These are phyloP conservation scores for Acephala macrosclerotiorum DNA, from an alignment of 2,329 filamentous ascomycete species.

Conservation along the genomic window DNA sequence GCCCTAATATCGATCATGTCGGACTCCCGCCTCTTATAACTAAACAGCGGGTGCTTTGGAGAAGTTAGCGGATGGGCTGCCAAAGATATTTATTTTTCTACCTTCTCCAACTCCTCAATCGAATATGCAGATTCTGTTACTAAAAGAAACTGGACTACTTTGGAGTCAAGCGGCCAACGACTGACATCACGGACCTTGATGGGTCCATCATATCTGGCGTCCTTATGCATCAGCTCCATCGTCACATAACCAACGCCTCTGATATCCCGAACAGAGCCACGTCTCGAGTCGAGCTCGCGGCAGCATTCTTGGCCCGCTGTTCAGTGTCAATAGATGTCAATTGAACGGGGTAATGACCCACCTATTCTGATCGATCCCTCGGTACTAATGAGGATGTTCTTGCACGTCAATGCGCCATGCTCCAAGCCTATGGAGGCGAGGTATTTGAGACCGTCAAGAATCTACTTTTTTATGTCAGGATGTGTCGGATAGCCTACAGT, in stretches of 20 bases:
- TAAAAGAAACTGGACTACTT: slow-evolving; percentile 21
- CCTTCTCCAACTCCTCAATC: no score
- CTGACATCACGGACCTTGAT: slow-evolving; percentile 16
- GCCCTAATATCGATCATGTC: neutral
- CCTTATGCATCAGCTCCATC: slow-evolving; percentile 27
- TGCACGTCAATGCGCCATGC: slow-evolving; percentile 21
- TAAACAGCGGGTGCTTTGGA: no score
- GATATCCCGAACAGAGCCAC: slow-evolving; percentile 19
- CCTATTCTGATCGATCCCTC: slow-evolving; percentile 24
- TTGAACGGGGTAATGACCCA: slow-evolving; percentile 8
- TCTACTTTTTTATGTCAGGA: slow-evolving; percentile 10
- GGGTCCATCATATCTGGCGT: slow-evolving; percentile 13
- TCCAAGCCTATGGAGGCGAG: slow-evolving; percentile 18
- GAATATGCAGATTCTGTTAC: slow-evolving; percentile 14
- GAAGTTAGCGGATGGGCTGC: no score
- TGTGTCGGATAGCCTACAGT: slow-evolving; percentile 12
- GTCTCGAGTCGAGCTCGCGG: slow-evolving; percentile 11
- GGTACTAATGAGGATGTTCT: slow-evolving; percentile 26
- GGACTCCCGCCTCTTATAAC: slow-evolving; percentile 1
- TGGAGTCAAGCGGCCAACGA: slow-evolving; percentile 14
- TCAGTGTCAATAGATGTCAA: slow-evolving; percentile 13
- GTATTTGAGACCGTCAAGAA: slow-evolving; percentile 24
- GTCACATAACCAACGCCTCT: slow-evolving; percentile 25
- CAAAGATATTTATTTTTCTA: no score
- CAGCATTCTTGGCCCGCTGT: slow-evolving; percentile 25